Evolutionary conservation across 805 yeast species (phyloP).

Genomic region (Candida multigemmis): DNA sequence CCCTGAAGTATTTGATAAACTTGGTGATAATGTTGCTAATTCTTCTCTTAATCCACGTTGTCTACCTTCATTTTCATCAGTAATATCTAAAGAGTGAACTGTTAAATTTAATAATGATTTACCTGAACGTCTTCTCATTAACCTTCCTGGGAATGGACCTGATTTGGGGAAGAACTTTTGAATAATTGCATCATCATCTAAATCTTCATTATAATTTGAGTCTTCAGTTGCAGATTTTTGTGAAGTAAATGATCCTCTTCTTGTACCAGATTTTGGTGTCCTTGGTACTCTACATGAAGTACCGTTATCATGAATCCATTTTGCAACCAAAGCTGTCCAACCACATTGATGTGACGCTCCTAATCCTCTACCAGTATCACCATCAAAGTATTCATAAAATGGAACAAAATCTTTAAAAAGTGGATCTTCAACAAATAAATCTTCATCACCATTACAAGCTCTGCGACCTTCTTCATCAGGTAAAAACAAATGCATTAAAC

Average conservation of each 20-base stretch:
- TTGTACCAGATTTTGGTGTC: slow-evolving; percentile 25
- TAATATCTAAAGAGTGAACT: slow-evolving; percentile 56
- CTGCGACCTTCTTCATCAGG: slow-evolving; percentile 59
- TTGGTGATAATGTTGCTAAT: slow-evolving; percentile 9
- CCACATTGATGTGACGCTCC: slow-evolving; percentile 96
- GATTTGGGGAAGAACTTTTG: slow-evolving; percentile 35
- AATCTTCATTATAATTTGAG: slow-evolving; percentile 14
- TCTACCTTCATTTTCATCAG: slow-evolving; percentile 55
- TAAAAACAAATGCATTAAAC: slow-evolving; percentile 68
- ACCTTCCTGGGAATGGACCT: slow-evolving; percentile 43
- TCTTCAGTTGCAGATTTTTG: too few relatives aligned
- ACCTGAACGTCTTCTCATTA: slow-evolving; percentile 64
- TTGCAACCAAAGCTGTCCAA: slow-evolving; percentile 91
- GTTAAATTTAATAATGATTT: slow-evolving; percentile 63
- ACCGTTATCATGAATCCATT: slow-evolving; percentile 87
- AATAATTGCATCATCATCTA: slow-evolving; percentile 22
- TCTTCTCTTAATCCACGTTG: slow-evolving; percentile 11
- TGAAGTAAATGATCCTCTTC: slow-evolving; percentile 17
- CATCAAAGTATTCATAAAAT: slow-evolving; percentile 85
- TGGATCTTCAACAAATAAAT: slow-evolving; percentile 47
- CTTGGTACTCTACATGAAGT: slow-evolving; percentile 50
- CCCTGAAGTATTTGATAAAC: slow-evolving; percentile 15
- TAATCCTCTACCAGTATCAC: slow-evolving; percentile 88
- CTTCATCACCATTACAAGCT: slow-evolving; percentile 70
- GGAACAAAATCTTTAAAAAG: slow-evolving; percentile 68